A percentile compares a stretch with the other conserved stretches of the same genome.
Conservation (phyloP, 2,329 filamentous ascomycete species). For the Coniochaeta prunicola region DNA sequence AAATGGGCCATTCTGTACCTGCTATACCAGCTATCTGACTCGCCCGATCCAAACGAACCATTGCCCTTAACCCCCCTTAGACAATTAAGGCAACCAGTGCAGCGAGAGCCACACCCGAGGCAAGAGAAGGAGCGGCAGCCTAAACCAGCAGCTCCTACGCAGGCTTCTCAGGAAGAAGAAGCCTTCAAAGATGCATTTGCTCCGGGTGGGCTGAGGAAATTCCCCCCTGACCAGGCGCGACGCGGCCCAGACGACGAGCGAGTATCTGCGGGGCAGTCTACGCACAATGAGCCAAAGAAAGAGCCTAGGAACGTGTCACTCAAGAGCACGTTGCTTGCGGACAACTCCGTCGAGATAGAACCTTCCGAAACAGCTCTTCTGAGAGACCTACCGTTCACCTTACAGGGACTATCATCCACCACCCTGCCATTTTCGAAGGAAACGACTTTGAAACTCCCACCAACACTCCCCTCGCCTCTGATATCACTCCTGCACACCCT, state of each 20-base stretch:
- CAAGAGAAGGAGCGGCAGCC: slow-evolving; percentile 9
- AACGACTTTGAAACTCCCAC: slow-evolving; percentile 66
- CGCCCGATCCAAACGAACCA: slow-evolving; percentile 47
- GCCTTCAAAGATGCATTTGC: slow-evolving; percentile 46
- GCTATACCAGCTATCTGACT: slow-evolving; percentile 74
- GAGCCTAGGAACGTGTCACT: slow-evolving; percentile 43
- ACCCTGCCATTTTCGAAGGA: slow-evolving; percentile 69
- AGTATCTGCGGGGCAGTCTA: slow-evolving; percentile 4
- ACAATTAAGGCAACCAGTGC: slow-evolving; percentile 22
- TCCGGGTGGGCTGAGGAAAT: slow-evolving; percentile 40
- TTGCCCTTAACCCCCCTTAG: slow-evolving; percentile 34
- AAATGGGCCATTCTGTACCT: slow-evolving; percentile 97
- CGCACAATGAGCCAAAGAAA: slow-evolving; percentile 15
- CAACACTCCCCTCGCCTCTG: slow-evolving; percentile 73
- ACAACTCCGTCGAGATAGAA: slow-evolving; percentile 48
- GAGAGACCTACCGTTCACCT: slow-evolving; percentile 81
- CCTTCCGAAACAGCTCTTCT: slow-evolving; percentile 61
- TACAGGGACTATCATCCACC: slow-evolving; percentile 85
- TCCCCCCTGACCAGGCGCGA: slow-evolving; percentile 32
- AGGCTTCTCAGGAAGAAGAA: slow-evolving; percentile 35
- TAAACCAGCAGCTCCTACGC: slow-evolving; percentile 26
- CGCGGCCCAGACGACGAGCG: slow-evolving; percentile 25
- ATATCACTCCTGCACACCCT: slow-evolving; percentile 82
- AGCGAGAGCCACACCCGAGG: slow-evolving; percentile 10
- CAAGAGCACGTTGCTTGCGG: slow-evolving; percentile 50